phyloP scores from a whole-genome alignment of 257 asterid species.

The Cordia subcordata region DNA sequence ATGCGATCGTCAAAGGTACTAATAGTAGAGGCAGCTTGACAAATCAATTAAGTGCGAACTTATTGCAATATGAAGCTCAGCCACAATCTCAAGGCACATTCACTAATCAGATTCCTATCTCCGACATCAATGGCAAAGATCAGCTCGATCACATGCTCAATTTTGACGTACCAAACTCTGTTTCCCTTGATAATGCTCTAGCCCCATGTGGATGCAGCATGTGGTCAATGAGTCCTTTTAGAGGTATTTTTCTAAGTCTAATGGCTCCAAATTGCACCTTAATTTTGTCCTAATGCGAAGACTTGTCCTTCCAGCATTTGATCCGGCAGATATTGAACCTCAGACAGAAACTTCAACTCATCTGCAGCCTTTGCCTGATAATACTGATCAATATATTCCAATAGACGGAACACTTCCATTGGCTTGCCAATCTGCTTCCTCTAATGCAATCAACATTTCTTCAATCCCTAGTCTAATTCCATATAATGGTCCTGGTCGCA shows the following conservation, averaged over 20 bases:
- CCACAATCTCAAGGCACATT: background rate
- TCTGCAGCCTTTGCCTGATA: background rate
- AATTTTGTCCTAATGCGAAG: background rate
- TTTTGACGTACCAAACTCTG: background rate
- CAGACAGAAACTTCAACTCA: constrained; percentile 3
- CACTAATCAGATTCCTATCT: background rate
- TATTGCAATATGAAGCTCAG: too few relatives aligned
- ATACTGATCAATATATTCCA: background rate
- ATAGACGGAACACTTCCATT: background rate
- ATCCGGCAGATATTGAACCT: background rate
- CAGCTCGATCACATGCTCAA: background rate
- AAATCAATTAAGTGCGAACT: too few relatives aligned
- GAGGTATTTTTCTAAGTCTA: background rate
- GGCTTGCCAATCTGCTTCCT: background rate
- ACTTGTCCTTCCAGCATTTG: background rate
- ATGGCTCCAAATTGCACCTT: background rate
- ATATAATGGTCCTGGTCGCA: constrained; percentile 11
- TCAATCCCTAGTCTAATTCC: constrained; percentile 11
- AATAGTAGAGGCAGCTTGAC: too few relatives aligned
- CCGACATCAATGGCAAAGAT: background rate
- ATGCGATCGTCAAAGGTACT: too few relatives aligned
- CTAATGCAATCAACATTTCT: constrained; percentile 7
- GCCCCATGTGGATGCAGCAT: background rate
- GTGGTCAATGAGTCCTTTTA: too few relatives aligned
- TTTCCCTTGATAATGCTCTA: too few relatives aligned